Conservation (phyloP, 2,329 filamentous ascomycete species). For the Cladophialophora exuberans region DNA sequence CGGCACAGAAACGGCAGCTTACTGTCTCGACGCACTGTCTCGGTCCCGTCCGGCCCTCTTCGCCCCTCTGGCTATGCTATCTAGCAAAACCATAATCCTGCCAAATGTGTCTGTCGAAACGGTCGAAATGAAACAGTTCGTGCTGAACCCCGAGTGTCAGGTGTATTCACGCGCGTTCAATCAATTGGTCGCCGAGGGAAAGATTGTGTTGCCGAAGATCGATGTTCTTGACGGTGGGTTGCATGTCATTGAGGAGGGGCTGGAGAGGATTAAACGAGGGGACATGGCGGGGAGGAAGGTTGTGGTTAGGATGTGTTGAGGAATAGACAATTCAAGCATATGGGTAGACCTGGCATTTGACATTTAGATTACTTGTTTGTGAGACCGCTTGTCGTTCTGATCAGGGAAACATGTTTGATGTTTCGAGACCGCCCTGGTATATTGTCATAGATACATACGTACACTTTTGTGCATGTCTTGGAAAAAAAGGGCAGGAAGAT, state of each 20-base stretch:
- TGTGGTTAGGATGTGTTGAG: conserved; percentile 35
- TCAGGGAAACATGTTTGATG: too few species aligned
- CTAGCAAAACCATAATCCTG: conserved; percentile 23
- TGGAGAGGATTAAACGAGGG: conserved; percentile 41
- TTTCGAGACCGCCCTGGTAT: too few species aligned
- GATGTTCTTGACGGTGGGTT: conserved; percentile 42
- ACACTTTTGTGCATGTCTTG: too few species aligned
- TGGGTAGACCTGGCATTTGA: too few species aligned
- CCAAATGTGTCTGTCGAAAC: conserved; percentile 39
- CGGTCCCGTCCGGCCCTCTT: conserved; percentile 34
- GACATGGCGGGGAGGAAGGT: conserved; percentile 41
- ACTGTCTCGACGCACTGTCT: conserved; percentile 38
- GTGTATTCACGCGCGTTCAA: conserved; percentile 40
- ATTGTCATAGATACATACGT: too few species aligned
- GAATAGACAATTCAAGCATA: neutral
- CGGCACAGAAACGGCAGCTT: conserved; percentile 40
- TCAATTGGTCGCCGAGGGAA: conserved; percentile 36
- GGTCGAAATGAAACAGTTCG: conserved; percentile 48
- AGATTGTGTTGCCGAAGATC: conserved; percentile 38
- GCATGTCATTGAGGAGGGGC: conserved; percentile 36
- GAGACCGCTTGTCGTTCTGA: too few species aligned
- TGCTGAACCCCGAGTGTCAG: conserved; percentile 37
- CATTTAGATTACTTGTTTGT: too few species aligned
- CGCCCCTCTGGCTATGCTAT: conserved; percentile 44
- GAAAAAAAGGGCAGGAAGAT: too few species aligned